Percentiles rank a stretch among this genome's conserved stretches.
phyloP scores from a whole-genome alignment of 2,329 filamentous ascomycete genomes.

The Penicillium hordei region DNA sequence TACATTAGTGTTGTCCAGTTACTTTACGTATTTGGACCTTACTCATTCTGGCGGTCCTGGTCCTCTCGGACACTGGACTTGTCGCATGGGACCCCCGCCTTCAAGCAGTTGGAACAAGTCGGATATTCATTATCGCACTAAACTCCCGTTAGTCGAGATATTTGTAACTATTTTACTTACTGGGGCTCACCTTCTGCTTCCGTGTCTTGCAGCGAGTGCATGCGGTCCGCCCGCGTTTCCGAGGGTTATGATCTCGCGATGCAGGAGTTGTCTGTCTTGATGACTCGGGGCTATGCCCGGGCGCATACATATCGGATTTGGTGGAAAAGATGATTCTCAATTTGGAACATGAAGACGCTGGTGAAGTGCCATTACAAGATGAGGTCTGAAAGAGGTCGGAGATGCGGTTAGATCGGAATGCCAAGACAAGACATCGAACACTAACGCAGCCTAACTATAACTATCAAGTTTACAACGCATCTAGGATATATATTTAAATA shows the following conservation, averaged over 20 bases:
- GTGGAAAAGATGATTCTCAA: background rate
- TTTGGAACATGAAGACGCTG: background rate
- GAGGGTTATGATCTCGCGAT: slow-evolving; percentile 40
- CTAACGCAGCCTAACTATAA: background rate
- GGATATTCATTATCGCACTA: slow-evolving; percentile 50
- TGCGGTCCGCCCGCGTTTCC: slow-evolving; percentile 48
- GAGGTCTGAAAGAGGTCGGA: background rate
- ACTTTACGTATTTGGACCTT: slow-evolving; percentile 8
- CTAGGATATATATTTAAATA: background rate
- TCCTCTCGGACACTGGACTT: slow-evolving; percentile 45
- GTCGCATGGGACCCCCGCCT: slow-evolving; percentile 45
- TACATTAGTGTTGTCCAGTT: slow-evolving; percentile 7
- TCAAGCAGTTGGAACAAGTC: slow-evolving; percentile 47
- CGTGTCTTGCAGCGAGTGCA: slow-evolving; percentile 49
- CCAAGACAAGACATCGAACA: slow-evolving; percentile 6
- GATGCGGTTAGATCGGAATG: slow-evolving; percentile 4
- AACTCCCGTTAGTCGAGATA: background rate
- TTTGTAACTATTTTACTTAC: background rate
- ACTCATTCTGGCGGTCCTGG: slow-evolving; percentile 39
- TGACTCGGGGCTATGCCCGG: slow-evolving; percentile 18
- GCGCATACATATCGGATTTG: slow-evolving; percentile 15
- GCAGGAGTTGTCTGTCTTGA: slow-evolving; percentile 27
- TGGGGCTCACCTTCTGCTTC: slow-evolving; percentile 44
- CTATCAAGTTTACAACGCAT: background rate
- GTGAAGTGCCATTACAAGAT: background rate